A percentile compares a stretch with the other conserved stretches of the same genome.
These are phyloP conservation scores for Crithidia acanthocephali DNA, from an alignment of 208 protist species.

Conservation along the genomic window DNA sequence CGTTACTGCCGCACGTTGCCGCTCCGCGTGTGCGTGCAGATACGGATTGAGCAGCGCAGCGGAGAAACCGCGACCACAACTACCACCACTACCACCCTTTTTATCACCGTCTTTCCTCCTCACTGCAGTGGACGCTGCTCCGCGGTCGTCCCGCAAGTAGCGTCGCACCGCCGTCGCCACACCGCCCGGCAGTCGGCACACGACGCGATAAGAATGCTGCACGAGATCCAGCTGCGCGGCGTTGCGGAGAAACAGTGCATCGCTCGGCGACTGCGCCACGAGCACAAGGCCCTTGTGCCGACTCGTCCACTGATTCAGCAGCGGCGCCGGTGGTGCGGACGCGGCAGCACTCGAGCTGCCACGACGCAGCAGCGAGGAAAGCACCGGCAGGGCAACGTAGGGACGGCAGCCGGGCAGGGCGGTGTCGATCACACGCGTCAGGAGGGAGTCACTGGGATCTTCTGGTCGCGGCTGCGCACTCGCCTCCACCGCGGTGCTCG, in stretches of 20 bases:
- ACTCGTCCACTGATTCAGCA: slow-evolving; percentile 54
- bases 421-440: slow-evolving; percentile 46
- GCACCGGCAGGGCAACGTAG: slow-evolving; percentile 26
- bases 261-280: slow-evolving; percentile 38
- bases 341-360: neutral
- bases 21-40: slow-evolving; percentile 29
- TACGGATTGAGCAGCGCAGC: slow-evolving; percentile 54
- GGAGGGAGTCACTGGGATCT: slow-evolving; percentile 66
- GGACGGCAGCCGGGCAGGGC: slow-evolving; percentile 43
- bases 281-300: slow-evolving; percentile 64
- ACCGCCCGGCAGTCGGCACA: slow-evolving; percentile 62
- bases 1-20: neutral
- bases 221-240: slow-evolving; percentile 63
- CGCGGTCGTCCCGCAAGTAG: neutral
- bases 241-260: slow-evolving; percentile 71
- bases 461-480: slow-evolving; percentile 23
- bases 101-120: neutral
- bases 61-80: neutral
- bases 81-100: neutral
- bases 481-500: slow-evolving; percentile 6
- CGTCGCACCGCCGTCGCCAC: slow-evolving; percentile 34
- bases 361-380: slow-evolving; percentile 35
- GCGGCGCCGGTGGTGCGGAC: slow-evolving; percentile 14
- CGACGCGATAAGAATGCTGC: slow-evolving; percentile 60
- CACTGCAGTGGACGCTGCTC: neutral